These are phyloP conservation scores for Cordyceps militaris DNA, from an alignment of 2,329 filamentous ascomycete species.

Conservation along the genomic window DNA sequence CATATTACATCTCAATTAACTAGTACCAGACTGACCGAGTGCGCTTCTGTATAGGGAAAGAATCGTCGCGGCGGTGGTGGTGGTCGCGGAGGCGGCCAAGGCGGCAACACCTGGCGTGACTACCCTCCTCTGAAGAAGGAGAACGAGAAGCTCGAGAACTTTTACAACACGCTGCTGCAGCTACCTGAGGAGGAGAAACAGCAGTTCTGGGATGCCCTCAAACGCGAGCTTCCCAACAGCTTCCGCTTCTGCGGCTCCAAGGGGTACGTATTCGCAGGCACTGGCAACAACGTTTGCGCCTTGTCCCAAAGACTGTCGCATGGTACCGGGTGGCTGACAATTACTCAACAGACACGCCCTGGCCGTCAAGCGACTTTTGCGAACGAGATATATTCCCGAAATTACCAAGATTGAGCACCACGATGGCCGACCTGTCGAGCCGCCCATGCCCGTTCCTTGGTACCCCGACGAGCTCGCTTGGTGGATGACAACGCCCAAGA, in stretches of 20 bases:
- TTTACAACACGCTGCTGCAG: constrained; percentile 73
- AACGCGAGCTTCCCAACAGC: constrained; percentile 86
- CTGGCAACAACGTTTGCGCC: background rate
- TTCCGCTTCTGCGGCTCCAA: constrained; percentile 96
- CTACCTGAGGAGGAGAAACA: constrained; percentile 71
- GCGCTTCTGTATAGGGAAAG: constrained; percentile 21
- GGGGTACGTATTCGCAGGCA: constrained; percentile 46
- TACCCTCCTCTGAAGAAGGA: constrained; percentile 54
- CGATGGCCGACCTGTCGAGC: constrained; percentile 74
- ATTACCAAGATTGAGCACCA: constrained; percentile 77
- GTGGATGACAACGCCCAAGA: constrained; percentile 97
- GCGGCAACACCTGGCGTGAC: constrained; percentile 25
- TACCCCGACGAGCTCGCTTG: constrained; percentile 94
- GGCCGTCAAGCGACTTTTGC: constrained; percentile 80
- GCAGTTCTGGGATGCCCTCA: constrained; percentile 77
- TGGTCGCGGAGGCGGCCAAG: constrained; percentile 24
- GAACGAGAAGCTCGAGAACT: constrained; percentile 79
- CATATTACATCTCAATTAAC: constrained; percentile 1
- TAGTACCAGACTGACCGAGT: background rate
- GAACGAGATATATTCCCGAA: constrained; percentile 82
- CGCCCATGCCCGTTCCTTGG: constrained; percentile 78
- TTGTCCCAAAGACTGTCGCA: background rate
- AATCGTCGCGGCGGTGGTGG: constrained; percentile 32
- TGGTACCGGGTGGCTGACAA: background rate
- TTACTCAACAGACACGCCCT: constrained; percentile 65